Percentiles rank a stretch among this genome's conserved stretches.
Conservation (phyloP, 306 rosid genomes). For the Acacia melanoxylon region DNA sequence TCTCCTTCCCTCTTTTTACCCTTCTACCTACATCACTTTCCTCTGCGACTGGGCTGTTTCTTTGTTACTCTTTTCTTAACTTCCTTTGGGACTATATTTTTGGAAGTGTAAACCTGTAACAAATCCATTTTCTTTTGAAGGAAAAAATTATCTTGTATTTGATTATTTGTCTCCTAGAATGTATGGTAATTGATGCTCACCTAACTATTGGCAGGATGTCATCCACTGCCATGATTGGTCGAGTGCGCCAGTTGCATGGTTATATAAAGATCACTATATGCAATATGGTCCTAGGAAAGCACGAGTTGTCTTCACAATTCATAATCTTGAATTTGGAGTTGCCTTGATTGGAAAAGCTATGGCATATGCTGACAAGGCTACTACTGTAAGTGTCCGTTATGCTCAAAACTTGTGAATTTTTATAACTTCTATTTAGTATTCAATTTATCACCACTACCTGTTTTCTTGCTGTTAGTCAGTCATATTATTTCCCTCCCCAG, state of each 20-base stretch:
- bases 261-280: conserved; percentile 79
- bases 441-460: background rate
- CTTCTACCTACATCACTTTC: background rate
- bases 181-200: conserved; percentile 34
- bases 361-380: conserved; percentile 73
- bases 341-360: conserved; percentile 72
- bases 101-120: conserved; percentile 9
- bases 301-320: conserved; percentile 86
- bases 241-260: conserved; percentile 96
- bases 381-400: conserved; percentile 71
- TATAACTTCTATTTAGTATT: conserved; percentile 10
- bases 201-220: conserved; percentile 72
- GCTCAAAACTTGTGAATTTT: conserved; percentile 12
- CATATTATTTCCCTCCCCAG: too few relatives aligned
- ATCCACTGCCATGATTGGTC: conserved; percentile 99
- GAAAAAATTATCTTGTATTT: background rate
- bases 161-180: conserved; percentile 13
- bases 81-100: background rate
- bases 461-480: background rate
- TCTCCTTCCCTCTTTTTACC: background rate
- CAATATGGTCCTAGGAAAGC: conserved; percentile 87
- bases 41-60: background rate
- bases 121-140: background rate
- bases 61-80: conserved; percentile 4
- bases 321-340: conserved; percentile 95